These are phyloP conservation scores for Geranomyces michiganensis DNA, from an alignment of 192 early-diverging fungal species.

Conservation along the genomic window DNA sequence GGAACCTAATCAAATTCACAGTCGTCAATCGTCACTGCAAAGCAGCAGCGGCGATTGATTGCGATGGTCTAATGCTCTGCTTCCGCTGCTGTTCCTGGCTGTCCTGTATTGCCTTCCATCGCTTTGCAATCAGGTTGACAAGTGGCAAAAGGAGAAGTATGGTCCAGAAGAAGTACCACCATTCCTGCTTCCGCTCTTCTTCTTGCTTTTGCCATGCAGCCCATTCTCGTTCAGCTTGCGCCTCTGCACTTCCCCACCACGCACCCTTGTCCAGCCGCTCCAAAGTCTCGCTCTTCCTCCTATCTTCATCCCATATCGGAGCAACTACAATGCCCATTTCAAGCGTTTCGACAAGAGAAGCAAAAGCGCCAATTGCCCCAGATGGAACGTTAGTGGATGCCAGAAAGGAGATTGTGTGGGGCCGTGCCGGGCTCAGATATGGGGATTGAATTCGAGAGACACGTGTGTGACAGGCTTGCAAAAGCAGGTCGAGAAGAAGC, in stretches of 20 bases:
- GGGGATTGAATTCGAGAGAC: conserved; percentile 7
- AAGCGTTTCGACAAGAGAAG: conserved; percentile 13
- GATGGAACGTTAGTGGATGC: conserved; percentile 13
- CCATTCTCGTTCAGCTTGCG: conserved; percentile 13
- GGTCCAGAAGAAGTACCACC: conserved; percentile 16
- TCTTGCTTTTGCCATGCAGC: background rate
- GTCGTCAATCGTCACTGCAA: too few relatives aligned
- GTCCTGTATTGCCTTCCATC: conserved; percentile 4
- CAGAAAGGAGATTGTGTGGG: conserved; percentile 14
- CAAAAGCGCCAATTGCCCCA: conserved; percentile 17
- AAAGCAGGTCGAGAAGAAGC: conserved; percentile 29
- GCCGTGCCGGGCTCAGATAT: conserved; percentile 16
- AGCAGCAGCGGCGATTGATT: too few relatives aligned
- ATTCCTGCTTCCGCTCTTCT: background rate
- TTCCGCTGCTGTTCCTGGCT: background rate
- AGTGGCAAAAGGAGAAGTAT: conserved; percentile 17
- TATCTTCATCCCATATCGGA: conserved; percentile 32
- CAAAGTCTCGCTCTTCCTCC: background rate
- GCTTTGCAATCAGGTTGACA: conserved; percentile 11
- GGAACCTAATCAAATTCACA: too few relatives aligned
- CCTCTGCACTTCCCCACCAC: conserved; percentile 25
- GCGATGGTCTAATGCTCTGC: background rate
- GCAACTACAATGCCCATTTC: conserved; percentile 21
- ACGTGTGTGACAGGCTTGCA: conserved; percentile 23
- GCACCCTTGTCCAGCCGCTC: conserved; percentile 14